Conservation (phyloP, 1,139 yeast genomes). For the Candida sojae region DNA sequence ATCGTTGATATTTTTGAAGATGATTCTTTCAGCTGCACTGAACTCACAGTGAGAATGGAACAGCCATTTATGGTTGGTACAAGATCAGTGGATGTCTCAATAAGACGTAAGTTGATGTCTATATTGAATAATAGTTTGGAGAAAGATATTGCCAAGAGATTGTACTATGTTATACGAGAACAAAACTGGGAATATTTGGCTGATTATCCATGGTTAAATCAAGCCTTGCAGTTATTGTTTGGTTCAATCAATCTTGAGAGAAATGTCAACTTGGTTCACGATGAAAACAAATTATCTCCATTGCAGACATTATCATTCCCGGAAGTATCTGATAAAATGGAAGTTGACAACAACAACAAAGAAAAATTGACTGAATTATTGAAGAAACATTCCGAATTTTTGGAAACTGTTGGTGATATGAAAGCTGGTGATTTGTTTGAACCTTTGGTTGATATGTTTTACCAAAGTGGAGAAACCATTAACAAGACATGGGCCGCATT, state of each 20-base stretch:
- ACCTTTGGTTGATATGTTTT: slow-evolving; percentile 81
- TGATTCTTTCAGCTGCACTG: slow-evolving; percentile 77
- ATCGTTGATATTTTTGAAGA: slow-evolving; percentile 88
- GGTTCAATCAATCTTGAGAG: slow-evolving; percentile 68
- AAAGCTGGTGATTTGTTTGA: slow-evolving; percentile 61
- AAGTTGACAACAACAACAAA: slow-evolving; percentile 21
- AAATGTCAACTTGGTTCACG: slow-evolving; percentile 43
- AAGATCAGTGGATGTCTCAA: slow-evolving; percentile 71
- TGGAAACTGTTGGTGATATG: slow-evolving; percentile 44
- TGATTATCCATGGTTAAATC: slow-evolving; percentile 93
- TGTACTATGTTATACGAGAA: slow-evolving; percentile 83
- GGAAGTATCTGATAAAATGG: slow-evolving; percentile 23
- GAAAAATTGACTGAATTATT: slow-evolving; percentile 39
- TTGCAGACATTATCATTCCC: slow-evolving; percentile 48
- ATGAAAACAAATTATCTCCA: slow-evolving; percentile 59
- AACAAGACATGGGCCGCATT: slow-evolving; percentile 83
- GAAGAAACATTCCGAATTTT: slow-evolving; percentile 51
- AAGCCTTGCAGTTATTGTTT: slow-evolving; percentile 83
- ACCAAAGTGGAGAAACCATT: slow-evolving; percentile 77
- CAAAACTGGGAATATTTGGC: slow-evolving; percentile 97
- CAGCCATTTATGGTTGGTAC: slow-evolving; percentile 97
- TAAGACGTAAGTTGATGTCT: slow-evolving; percentile 77
- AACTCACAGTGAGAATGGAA: slow-evolving; percentile 92
- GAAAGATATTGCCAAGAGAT: slow-evolving; percentile 71
- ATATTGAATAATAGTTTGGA: slow-evolving; percentile 83